phyloP scores from a whole-genome alignment of 768 basidiomycete genomes.

The Roridomyces roridus region DNA sequence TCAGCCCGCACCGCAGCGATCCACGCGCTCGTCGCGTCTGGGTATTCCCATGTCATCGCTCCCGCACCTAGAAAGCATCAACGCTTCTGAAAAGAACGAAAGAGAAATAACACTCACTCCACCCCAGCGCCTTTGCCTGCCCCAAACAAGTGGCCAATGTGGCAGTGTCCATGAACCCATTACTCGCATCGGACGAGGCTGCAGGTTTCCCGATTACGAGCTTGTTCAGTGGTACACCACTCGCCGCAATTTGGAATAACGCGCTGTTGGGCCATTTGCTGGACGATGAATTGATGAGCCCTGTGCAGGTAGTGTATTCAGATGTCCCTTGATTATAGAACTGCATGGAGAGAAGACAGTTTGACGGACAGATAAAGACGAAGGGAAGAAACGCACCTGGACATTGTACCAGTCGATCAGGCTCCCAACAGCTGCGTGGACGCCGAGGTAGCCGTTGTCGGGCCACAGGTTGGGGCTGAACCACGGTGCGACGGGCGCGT shows the following conservation, averaged over 20 bases:
- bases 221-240: conserved; percentile 64
- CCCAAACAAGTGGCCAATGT: conserved; percentile 66
- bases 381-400: conserved; percentile 46
- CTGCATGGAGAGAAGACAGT: conserved; percentile 25
- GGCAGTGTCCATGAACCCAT: conserved; percentile 65
- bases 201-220: conserved; percentile 82
- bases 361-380: no score
- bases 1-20: conserved; percentile 40
- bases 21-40: conserved; percentile 47
- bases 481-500: conserved; percentile 37
- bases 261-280: conserved; percentile 65
- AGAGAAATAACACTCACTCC: conserved; percentile 57
- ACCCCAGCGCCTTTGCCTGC: conserved; percentile 66
- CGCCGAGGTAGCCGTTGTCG: conserved; percentile 10
- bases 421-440: conserved; percentile 52
- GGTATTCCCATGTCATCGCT: conserved; percentile 42
- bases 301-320: conserved; percentile 71
- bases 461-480: conserved; percentile 18
- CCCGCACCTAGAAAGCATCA: conserved; percentile 32
- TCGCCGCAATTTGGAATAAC: conserved; percentile 64
- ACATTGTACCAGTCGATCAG: conserved; percentile 72
- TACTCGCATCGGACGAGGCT: conserved; percentile 53
- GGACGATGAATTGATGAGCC: conserved; percentile 65
- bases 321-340: conserved; percentile 64
- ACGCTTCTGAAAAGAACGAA: background rate